Evolutionary conservation across 2,329 filamentous ascomycete genomes (phyloP).

Genomic region (Coniochaeta hoffmannii): DNA sequence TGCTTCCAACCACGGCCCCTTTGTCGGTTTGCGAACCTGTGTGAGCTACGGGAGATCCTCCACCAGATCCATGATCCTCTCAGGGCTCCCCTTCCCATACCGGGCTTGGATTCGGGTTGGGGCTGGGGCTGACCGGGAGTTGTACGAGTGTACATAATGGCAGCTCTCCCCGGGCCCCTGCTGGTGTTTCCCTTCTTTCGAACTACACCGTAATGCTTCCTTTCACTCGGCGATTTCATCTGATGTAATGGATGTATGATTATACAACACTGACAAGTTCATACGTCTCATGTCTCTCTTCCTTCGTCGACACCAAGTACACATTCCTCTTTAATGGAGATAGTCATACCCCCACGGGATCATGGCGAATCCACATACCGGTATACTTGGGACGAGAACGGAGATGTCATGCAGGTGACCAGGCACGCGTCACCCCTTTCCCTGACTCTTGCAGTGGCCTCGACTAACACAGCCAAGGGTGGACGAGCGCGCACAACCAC

Average conservation of each 20-base stretch:
- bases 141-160: constrained; percentile 1
- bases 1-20: neutral
- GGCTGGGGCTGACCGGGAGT: neutral
- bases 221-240: neutral
- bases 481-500: neutral
- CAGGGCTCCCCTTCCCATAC: neutral
- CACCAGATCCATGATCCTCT: constrained; percentile 3
- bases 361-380: constrained; percentile 17
- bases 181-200: neutral
- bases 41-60: constrained; percentile 4
- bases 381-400: constrained; percentile 21
- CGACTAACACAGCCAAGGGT: neutral
- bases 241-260: too few species aligned
- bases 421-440: constrained; percentile 8
- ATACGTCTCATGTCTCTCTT: constrained; percentile 6
- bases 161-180: neutral
- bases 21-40: neutral
- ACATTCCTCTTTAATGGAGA: constrained; percentile 17
- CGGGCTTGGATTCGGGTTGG: neutral
- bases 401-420: constrained; percentile 18
- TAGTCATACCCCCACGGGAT: constrained; percentile 19
- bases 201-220: neutral
- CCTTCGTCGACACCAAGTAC: neutral
- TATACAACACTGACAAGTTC: too few species aligned
- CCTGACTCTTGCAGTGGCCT: neutral